Evolutionary conservation across 371 early-diverging fungal genomes (phyloP).

Genomic region (Batkoa obscura): DNA sequence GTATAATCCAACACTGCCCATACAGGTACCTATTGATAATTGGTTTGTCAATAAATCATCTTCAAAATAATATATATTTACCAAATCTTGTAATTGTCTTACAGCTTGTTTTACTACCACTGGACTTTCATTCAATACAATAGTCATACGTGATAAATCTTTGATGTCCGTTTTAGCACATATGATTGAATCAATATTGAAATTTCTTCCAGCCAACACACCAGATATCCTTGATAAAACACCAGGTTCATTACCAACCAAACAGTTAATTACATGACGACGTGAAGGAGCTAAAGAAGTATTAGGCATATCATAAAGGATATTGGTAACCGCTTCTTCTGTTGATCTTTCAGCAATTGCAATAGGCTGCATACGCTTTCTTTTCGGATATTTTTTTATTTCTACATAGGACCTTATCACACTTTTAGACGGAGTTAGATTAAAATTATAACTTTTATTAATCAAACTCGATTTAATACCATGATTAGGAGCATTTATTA

Average conservation of each 20-base stretch:
- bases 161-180: constrained; percentile 86
- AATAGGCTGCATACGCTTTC: too few species aligned
- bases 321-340: constrained; percentile 73
- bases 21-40: constrained; percentile 45
- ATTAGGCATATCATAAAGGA: constrained; percentile 69
- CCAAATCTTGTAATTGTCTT: constrained; percentile 82
- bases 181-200: constrained; percentile 91
- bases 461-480: too few species aligned
- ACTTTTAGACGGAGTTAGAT: too few species aligned
- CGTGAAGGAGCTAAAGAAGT: constrained; percentile 19
- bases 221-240: constrained; percentile 82
- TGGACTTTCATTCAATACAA: constrained; percentile 68
- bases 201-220: constrained; percentile 82
- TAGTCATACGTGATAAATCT: constrained; percentile 85
- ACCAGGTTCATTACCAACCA: constrained; percentile 92
- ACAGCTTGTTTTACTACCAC: constrained; percentile 76
- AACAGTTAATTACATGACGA: constrained; percentile 76
- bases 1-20: constrained; percentile 95
- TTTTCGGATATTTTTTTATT: too few species aligned
- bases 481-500: too few species aligned
- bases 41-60: not conserved
- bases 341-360: constrained; percentile 18
- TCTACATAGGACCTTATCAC: too few species aligned
- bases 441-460: too few species aligned
- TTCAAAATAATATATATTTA: constrained; percentile 10